Conservation (phyloP, 352 stramenopile genomes). For the Globisporangium nunn region DNA sequence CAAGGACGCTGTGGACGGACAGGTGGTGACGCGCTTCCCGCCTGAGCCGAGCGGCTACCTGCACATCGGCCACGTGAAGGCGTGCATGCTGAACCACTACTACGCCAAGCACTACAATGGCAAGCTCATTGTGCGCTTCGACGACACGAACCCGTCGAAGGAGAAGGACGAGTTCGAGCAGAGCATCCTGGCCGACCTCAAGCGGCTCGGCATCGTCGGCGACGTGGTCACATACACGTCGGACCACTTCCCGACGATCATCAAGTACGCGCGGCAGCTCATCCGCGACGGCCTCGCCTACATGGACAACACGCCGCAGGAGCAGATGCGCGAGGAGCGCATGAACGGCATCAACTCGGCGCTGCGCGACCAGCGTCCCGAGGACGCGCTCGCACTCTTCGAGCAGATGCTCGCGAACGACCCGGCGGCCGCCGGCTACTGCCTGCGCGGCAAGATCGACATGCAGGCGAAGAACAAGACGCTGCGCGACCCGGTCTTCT, state of each 20-base stretch:
- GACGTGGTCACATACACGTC: slow-evolving; percentile 94
- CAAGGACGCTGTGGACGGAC: slow-evolving; percentile 90
- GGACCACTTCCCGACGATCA: slow-evolving; percentile 96
- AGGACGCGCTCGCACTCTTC: slow-evolving; percentile 93
- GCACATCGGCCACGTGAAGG: slow-evolving; percentile 99
- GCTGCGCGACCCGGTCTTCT: slow-evolving; percentile 85
- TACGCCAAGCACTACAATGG: slow-evolving; percentile 97
- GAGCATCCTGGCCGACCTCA: slow-evolving; percentile 90
- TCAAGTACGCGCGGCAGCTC: slow-evolving; percentile 90
- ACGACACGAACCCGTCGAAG: slow-evolving; percentile 99
- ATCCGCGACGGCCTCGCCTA: slow-evolving; percentile 95
- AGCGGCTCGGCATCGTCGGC: slow-evolving; percentile 71
- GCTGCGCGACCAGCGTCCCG: slow-evolving; percentile 79
- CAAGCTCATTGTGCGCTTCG: slow-evolving; percentile 97
- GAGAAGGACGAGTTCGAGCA: slow-evolving; percentile 99
- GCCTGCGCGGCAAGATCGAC: slow-evolving; percentile 92
- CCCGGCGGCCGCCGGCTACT: slow-evolving; percentile 66
- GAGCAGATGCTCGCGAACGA: slow-evolving; percentile 94
- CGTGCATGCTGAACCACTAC: slow-evolving; percentile 99
- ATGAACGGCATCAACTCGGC: slow-evolving; percentile 91
- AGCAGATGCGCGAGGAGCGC: slow-evolving; percentile 95
- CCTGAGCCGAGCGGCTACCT: slow-evolving; percentile 14
- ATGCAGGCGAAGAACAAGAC: slow-evolving; percentile 91
- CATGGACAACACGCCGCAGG: slow-evolving; percentile 99
- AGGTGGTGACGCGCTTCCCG: slow-evolving; percentile 96